phyloP scores from a whole-genome alignment of 2,329 filamentous ascomycete genomes.

The Paraphoma chrysanthemicola region DNA sequence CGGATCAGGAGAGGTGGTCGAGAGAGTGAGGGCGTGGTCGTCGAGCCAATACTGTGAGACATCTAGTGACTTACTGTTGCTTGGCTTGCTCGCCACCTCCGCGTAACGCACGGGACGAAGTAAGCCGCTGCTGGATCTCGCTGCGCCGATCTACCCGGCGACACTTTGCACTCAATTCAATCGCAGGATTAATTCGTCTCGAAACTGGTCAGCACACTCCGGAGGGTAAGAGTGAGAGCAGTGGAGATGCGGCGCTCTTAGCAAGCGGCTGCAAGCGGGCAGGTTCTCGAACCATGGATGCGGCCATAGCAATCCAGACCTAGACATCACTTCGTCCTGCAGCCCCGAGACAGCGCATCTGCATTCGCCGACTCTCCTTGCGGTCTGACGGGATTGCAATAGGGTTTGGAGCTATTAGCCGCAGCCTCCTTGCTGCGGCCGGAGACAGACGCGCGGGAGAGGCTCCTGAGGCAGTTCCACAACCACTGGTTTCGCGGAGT shows the following conservation, averaged over 20 bases:
- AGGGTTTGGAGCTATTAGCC: constrained; percentile 1
- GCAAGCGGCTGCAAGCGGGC: constrained; percentile 6
- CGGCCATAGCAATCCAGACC: constrained; percentile 18
- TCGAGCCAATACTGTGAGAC: constrained; percentile 21
- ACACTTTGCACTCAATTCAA: background rate
- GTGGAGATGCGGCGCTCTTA: background rate
- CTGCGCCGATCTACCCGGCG: constrained; percentile 3
- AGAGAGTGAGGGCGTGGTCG: constrained; percentile 12
- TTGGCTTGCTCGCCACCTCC: constrained; percentile 5
- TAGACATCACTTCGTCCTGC: constrained; percentile 15
- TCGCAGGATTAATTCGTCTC: background rate
- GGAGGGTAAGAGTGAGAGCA: background rate
- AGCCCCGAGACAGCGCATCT: constrained; percentile 16
- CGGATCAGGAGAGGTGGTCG: constrained; percentile 6
- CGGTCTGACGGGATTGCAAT: background rate
- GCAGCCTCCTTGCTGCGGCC: constrained; percentile 2
- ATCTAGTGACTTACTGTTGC: constrained; percentile 10
- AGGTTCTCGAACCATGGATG: constrained; percentile 7
- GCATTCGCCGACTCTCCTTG: constrained; percentile 8
- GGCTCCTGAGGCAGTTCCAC: constrained; percentile 8
- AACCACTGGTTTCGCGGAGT: constrained; percentile 13
- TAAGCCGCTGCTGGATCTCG: constrained; percentile 1
- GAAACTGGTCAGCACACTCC: no score
- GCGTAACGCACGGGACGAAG: background rate
- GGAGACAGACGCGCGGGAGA: constrained; percentile 17